Percentiles rank a stretch among this genome's conserved stretches.
phyloP scores from a whole-genome alignment of 1,284 basidiomycete species.

The Boletellus deceptivus region DNA sequence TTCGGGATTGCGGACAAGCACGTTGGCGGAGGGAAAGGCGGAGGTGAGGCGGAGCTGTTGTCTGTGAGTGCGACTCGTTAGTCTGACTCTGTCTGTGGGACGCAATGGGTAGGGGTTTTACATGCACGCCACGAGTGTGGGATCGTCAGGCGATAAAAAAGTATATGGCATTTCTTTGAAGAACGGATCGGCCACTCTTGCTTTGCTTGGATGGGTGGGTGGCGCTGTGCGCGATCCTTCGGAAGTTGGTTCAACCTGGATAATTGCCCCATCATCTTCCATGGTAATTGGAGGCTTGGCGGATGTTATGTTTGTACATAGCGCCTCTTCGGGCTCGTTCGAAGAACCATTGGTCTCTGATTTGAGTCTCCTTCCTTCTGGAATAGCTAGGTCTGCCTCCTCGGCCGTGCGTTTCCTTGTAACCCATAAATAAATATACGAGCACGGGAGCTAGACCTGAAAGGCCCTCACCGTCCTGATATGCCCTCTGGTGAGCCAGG shows the following conservation, averaged over 20 bases:
- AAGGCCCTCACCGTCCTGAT: slow-evolving; percentile 23
- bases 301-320: slow-evolving; percentile 16
- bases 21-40: slow-evolving; percentile 74
- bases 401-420: slow-evolving; percentile 47
- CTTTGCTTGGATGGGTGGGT: slow-evolving; percentile 10
- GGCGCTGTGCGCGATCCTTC: neutral
- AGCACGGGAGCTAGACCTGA: neutral
- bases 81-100: neutral
- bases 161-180: slow-evolving; percentile 94
- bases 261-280: slow-evolving; percentile 8
- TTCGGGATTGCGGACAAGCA: slow-evolving; percentile 85
- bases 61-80: slow-evolving; percentile 37
- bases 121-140: slow-evolving; percentile 70
- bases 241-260: slow-evolving; percentile 14
- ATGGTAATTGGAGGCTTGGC: slow-evolving; percentile 2
- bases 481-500: slow-evolving; percentile 11
- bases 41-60: slow-evolving; percentile 72
- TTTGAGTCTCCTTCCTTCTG: slow-evolving; percentile 50
- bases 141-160: slow-evolving; percentile 71
- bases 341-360: slow-evolving; percentile 30
- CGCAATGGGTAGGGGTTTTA: slow-evolving; percentile 27
- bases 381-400: slow-evolving; percentile 33
- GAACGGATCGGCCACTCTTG: slow-evolving; percentile 39
- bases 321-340: slow-evolving; percentile 4
- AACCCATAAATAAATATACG: slow-evolving; percentile 7